These are phyloP conservation scores for Dictyostelium intermedium DNA, from an alignment of 78 protist species.

Conservation along the genomic window DNA sequence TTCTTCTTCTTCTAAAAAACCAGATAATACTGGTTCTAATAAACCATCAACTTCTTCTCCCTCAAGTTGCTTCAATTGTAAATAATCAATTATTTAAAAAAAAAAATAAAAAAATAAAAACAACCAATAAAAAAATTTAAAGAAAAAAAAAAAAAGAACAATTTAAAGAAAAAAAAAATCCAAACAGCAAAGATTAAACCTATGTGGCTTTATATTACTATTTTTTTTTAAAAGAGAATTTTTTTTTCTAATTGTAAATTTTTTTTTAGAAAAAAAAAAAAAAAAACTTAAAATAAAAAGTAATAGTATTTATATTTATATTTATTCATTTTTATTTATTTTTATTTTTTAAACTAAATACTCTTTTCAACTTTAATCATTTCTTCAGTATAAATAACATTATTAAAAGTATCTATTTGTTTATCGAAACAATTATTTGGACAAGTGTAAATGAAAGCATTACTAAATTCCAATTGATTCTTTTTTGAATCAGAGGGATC, in stretches of 20 bases:
- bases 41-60: background rate
- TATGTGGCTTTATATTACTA: too few species aligned
- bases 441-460: slow-evolving; percentile 38
- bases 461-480: slow-evolving; percentile 36
- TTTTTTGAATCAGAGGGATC: background rate
- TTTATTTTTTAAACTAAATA: background rate
- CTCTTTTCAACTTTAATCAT: slow-evolving; percentile 24
- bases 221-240: too few species aligned
- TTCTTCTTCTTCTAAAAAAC: background rate
- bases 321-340: background rate
- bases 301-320: too few species aligned
- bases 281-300: too few species aligned
- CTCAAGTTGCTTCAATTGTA: background rate
- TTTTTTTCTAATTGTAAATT: too few species aligned
- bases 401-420: background rate
- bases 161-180: background rate
- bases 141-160: background rate
- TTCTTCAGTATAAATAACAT: slow-evolving; percentile 51
- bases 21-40: background rate
- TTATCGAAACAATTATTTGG: slow-evolving; percentile 57
- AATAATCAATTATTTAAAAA: background rate
- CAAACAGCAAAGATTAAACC: too few species aligned
- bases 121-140: background rate
- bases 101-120: background rate
- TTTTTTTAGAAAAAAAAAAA: too few species aligned